phyloP scores from a whole-genome alignment of 2,329 filamentous ascomycete species.

The Exophiala sp. region DNA sequence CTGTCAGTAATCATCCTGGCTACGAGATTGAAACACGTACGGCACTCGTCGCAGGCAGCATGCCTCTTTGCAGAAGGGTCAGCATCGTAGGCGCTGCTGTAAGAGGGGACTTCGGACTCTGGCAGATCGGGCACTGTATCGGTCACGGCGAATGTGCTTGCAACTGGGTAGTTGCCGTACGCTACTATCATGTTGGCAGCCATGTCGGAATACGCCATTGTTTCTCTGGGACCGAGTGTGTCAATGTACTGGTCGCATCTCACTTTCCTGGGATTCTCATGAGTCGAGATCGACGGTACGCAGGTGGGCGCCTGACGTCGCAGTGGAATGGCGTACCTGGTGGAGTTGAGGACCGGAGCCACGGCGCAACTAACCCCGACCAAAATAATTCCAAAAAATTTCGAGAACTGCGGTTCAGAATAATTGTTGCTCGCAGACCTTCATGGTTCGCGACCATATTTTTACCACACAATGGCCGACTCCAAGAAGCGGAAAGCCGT shows the following conservation, averaged over 20 bases:
- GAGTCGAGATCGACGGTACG: neutral
- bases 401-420: conserved; percentile 1
- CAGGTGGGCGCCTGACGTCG: neutral
- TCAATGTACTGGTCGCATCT: too few relatives aligned
- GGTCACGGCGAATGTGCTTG: conserved; percentile 18
- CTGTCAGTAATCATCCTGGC: conserved; percentile 4
- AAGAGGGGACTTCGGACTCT: conserved; percentile 16
- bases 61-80: conserved; percentile 39
- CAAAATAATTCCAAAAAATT: neutral
- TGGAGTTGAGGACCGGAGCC: neutral
- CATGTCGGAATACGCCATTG: neutral
- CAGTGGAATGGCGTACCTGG: neutral
- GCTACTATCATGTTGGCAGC: conserved; percentile 4
- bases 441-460: neutral
- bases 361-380: neutral
- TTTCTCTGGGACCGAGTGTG: too few relatives aligned
- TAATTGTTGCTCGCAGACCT: neutral
- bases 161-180: conserved; percentile 15
- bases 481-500: conserved; percentile 64
- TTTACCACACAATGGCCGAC: conserved; percentile 18
- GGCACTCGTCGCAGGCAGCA: conserved; percentile 49
- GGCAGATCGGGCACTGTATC: conserved; percentile 13
- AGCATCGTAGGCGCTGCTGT: conserved; percentile 23
- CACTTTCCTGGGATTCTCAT: too few relatives aligned
- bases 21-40: conserved; percentile 33